These are phyloP conservation scores for Discostella pseudostelligera DNA, from an alignment of 108 stramenopile genomes.

Conservation along the genomic window DNA sequence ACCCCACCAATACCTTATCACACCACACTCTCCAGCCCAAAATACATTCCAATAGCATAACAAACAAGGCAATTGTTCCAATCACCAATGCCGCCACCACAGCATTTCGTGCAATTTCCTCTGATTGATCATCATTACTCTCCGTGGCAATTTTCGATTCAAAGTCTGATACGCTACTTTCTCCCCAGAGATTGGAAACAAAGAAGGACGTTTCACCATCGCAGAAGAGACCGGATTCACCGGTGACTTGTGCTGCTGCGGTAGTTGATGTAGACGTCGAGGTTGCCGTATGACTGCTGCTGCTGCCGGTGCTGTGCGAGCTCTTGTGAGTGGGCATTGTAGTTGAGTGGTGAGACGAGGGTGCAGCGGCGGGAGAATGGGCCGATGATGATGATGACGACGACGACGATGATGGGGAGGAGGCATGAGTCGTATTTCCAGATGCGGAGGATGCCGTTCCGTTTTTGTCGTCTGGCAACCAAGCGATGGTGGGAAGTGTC, in stretches of 20 bases:
- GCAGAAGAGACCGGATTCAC: constrained; percentile 33
- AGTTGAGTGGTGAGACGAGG: background rate
- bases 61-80: constrained; percentile 12
- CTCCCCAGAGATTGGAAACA: constrained; percentile 20
- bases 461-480: background rate
- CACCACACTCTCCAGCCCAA: constrained; percentile 27
- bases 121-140: constrained; percentile 27
- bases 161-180: constrained; percentile 7
- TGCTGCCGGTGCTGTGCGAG: background rate
- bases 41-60: constrained; percentile 21
- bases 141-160: constrained; percentile 14
- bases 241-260: constrained; percentile 1
- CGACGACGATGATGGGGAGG: background rate
- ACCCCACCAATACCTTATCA: constrained; percentile 23
- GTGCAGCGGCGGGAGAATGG: background rate
- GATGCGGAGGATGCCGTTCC: background rate
- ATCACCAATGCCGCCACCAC: constrained; percentile 11
- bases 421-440: background rate
- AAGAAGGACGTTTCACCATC: constrained; percentile 10
- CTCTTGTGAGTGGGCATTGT: background rate
- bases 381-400: background rate
- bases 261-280: background rate
- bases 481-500: background rate
- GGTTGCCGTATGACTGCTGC: background rate
- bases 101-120: constrained; percentile 30